A percentile compares a stretch with the other conserved stretches of the same genome.
phyloP scores from a whole-genome alignment of 441 rosid genomes.

The Euphorbia corollata region DNA sequence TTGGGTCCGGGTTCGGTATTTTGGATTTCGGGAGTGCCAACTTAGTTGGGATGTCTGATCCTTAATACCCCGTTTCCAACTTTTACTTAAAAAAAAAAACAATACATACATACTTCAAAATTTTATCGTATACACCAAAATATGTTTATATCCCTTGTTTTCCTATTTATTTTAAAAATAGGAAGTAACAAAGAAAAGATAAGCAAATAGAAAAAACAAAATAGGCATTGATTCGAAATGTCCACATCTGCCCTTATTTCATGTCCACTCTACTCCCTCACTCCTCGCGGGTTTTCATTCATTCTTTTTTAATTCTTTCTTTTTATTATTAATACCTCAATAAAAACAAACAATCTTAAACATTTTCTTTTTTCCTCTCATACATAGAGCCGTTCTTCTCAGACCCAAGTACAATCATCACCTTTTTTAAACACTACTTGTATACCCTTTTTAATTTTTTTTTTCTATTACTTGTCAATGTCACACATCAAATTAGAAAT shows the following conservation, averaged over 20 bases:
- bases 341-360: constrained; percentile 16
- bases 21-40: too few species aligned
- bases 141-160: too few species aligned
- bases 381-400: constrained; percentile 33
- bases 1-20: too few species aligned
- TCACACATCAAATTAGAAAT: constrained; percentile 40
- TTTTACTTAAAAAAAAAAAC: too few species aligned
- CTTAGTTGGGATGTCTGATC: too few species aligned
- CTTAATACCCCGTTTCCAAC: too few species aligned
- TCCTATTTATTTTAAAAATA: too few species aligned
- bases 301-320: too few species aligned
- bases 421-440: constrained; percentile 34
- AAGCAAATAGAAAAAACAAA: constrained; percentile 21
- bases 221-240: constrained; percentile 48
- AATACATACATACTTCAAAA: too few species aligned
- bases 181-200: background rate
- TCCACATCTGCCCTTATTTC: constrained; percentile 44
- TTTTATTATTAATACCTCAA: constrained; percentile 1
- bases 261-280: constrained; percentile 19
- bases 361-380: constrained; percentile 11
- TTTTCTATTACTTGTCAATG: constrained; percentile 38
- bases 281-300: constrained; percentile 14
- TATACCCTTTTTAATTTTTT: constrained; percentile 10
- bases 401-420: constrained; percentile 37
- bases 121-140: too few species aligned